Percentiles rank a stretch among this genome's conserved stretches.
phyloP scores from a whole-genome alignment of 164 flowering plant genomes.

The Piper betle region DNA sequence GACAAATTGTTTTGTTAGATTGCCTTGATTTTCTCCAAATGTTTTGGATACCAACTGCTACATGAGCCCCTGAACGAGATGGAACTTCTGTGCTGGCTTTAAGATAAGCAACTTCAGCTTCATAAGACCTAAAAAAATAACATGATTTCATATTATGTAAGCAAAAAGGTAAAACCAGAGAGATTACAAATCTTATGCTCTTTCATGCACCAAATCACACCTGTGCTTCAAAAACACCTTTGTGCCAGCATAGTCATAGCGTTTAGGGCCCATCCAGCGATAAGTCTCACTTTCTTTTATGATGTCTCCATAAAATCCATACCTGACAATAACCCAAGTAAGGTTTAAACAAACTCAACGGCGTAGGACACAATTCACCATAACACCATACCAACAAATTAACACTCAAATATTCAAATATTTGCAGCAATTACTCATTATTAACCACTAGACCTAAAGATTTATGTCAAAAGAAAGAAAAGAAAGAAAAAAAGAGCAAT shows the following conservation, averaged over 20 bases:
- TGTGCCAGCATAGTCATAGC: conserved; percentile 96
- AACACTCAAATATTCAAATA: neutral
- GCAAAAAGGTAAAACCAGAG: neutral
- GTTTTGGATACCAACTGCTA: conserved; percentile 6
- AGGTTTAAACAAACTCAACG: no score
- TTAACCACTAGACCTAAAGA: no score
- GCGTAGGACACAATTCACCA: no score
- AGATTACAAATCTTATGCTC: neutral
- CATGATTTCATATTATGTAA: neutral
- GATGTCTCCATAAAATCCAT: conserved; percentile 99
- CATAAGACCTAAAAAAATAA: conserved; percentile 51
- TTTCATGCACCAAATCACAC: conserved; percentile 18
- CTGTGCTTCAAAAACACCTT: conserved; percentile 83
- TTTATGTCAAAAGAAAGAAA: no score
- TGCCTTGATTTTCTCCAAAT: conserved; percentile 15
- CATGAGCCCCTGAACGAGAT: conserved; percentile 12
- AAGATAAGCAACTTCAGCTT: conserved; percentile 65
- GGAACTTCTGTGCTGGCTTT: conserved; percentile 32
- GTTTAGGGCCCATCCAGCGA: conserved; percentile 98
- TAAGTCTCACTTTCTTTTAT: conserved; percentile 80
- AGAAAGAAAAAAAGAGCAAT: neutral
- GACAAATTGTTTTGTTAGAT: conserved; percentile 41
- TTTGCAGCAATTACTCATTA: no score
- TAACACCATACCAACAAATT: neutral
- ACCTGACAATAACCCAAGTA: conserved; percentile 24